Evolutionary conservation across 202 grass and related monocot genomes (phyloP), one percentile per base, ranked within the genome.

Genomic region (Panicum hallii): DNA sequence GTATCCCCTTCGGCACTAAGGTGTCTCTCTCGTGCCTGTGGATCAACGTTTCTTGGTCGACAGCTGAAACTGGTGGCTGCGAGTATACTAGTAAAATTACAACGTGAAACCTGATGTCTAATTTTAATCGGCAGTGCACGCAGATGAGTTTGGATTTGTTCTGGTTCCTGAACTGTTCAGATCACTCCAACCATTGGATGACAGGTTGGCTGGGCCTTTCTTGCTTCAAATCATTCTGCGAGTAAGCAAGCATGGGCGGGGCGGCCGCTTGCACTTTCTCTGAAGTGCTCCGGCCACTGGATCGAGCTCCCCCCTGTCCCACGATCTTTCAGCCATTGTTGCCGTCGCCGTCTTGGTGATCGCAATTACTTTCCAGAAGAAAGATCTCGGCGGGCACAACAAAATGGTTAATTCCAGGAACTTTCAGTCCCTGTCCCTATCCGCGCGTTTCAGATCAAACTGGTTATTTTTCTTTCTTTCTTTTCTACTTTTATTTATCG

Each of bases 291-390:
- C 70, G 70, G 36, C 48, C 47, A 54, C 48, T 54, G 9, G 70
- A n/a, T 20, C 23, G 5, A 34, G 0, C 26, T 73, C 26, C 34
- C 26, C 70, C 52, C 46, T 34, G 23, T 30, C 69, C 44, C 69
- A 32, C 45, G 69, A 72, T 16, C 4, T 11, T 14, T 3, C 2
- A 36, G 2, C 2, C 72, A 13, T 41, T 6, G 48, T 75, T 41
- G 78, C n/a, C 3, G 26, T 69, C 78, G 64, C 63, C 47, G 7
- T 80, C 48, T 43, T 16, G 20, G 22, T 19, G 49, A 81, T 69
- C 63, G 6, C 32, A 68, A 22, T 17, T 52, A 4, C 30, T 17
- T 42, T 80, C 4, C 3, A 15, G 4, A 7, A n/a, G 22, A 42
- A 63, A 12, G 19, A 41, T 79, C 28, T 6, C 17, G 47, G 48